Base-by-base conservation (phyloP, 768 basidiomycete species). In the Pleurotus cornucopiae region DNA sequence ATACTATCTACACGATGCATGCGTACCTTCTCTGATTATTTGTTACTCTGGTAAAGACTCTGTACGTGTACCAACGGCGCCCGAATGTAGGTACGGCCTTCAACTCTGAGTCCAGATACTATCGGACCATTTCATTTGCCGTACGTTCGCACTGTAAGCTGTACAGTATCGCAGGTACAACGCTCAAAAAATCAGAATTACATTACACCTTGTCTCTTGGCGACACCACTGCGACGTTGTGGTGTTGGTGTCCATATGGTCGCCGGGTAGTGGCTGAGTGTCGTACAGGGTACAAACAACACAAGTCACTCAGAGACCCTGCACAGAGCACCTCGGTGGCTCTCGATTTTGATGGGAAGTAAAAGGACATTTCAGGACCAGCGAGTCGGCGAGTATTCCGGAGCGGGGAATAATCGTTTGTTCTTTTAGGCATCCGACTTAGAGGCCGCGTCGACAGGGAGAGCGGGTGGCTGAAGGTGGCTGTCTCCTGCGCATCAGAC, bases 291-390 rank as follows among this genome's bases (percentile, higher is more conserved):
- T 34, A 11, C 41, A 16, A 44, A 44, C 41, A 44, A 21, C n/a
- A 21, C 11, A 44, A 44, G 41, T n/a, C 41, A 14, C 12, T 20
- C 5, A 43, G 4, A 30, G 30, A 34, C 30, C 30, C 41, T 44
- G 41, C 41, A 34, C 30, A n/a, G 5, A 44, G 41, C 41, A 44
- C n/a, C 41, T 44, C 20, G 41, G 20, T 6, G 41, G 41, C 41
- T n/a, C 41, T 44, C 41, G 41, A 44, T 21, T 44, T 9, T 44
- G 41, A 44, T 30, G 49, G 46, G 48, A 49, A 53, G 51, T 39
- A 53, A 53, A 49, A 25, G 51, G 18, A n/a, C 21, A 21, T 53
- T 53, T 53, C 51, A 38, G 23, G 18, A 53, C 25, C 51, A 53
- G 51, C 51, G 51, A 41, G 30, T 34, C 30, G 30, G 30, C 30